A percentile compares a stretch with the other conserved stretches of the same genome.
phyloP scores from a whole-genome alignment of 192 early-diverging fungal genomes.

The Linnemannia schmuckeri region DNA sequence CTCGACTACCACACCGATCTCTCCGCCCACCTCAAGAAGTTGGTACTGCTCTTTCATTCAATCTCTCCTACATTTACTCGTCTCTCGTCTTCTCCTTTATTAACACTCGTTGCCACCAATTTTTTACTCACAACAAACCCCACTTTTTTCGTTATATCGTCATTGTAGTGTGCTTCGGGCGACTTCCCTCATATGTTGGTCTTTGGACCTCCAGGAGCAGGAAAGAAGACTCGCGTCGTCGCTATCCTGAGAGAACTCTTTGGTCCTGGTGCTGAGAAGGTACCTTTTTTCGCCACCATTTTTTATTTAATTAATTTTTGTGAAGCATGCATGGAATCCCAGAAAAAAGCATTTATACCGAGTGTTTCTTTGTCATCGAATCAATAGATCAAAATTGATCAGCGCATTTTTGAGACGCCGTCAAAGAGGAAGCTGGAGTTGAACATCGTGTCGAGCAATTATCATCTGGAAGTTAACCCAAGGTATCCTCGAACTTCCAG shows the following conservation, averaged over 20 bases:
- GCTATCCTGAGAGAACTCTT: conserved; percentile 90
- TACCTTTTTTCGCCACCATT: conserved; percentile 27
- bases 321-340: background rate
- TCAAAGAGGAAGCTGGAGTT: conserved; percentile 89
- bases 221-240: conserved; percentile 95
- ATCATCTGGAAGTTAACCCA: conserved; percentile 97
- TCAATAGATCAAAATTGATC: conserved; percentile 88
- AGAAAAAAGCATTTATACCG: background rate
- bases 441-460: conserved; percentile 92
- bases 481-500: conserved; percentile 62
- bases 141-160: background rate
- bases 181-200: conserved; percentile 96
- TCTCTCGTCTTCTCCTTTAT: background rate
- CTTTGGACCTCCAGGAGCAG: conserved; percentile 96
- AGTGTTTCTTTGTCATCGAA: background rate
- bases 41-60: conserved; percentile 63
- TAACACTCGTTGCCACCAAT: conserved; percentile 11
- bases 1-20: conserved; percentile 88
- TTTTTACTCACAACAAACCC: background rate
- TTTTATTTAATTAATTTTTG: no score
- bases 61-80: background rate
- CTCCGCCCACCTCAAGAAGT: conserved; percentile 77
- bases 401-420: conserved; percentile 86
- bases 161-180: conserved; percentile 67
- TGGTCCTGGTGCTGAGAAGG: conserved; percentile 92